phyloP scores from a whole-genome alignment of 148 eudicot species.

The Chenopodium album region DNA sequence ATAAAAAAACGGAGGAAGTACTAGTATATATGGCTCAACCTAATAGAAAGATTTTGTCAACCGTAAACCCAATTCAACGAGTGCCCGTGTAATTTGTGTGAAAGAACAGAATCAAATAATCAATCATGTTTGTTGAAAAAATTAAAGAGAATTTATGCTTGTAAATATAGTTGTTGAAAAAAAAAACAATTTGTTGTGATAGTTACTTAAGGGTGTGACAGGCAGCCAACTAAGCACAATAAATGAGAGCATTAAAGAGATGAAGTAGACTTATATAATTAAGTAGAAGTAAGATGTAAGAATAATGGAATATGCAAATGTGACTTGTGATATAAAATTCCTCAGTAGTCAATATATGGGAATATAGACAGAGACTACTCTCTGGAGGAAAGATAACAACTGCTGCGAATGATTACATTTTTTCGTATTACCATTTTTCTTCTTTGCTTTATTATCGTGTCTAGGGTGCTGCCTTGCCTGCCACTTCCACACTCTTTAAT shows the following conservation, averaged over 20 bases:
- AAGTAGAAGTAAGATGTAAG: not conserved
- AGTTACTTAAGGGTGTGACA: not conserved
- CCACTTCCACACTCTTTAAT: conserved; percentile 5
- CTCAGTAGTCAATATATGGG: conserved; percentile 15
- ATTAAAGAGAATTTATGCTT: no score
- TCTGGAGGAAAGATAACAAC: not conserved
- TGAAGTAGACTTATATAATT: not conserved
- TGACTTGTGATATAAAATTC: conserved; percentile 14
- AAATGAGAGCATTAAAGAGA: conserved; percentile 12
- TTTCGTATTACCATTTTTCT: not conserved
- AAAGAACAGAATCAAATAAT: no score
- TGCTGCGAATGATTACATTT: conserved; percentile 15
- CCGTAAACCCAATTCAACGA: no score
- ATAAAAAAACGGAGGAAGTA: no score
- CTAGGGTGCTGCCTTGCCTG: conserved; percentile 18
- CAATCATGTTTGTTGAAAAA: no score
- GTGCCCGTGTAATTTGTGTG: no score
- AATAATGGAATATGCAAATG: not conserved
- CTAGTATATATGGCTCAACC: no score
- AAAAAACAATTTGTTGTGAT: not conserved
- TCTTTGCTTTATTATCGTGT: conserved; percentile 8
- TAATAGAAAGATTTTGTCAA: no score
- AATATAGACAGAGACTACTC: conserved; percentile 20
- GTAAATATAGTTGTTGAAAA: no score
- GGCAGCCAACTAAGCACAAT: not conserved